Evolutionary conservation across 345 rosid genomes (phyloP).

Genomic region (Populus euphratica): DNA sequence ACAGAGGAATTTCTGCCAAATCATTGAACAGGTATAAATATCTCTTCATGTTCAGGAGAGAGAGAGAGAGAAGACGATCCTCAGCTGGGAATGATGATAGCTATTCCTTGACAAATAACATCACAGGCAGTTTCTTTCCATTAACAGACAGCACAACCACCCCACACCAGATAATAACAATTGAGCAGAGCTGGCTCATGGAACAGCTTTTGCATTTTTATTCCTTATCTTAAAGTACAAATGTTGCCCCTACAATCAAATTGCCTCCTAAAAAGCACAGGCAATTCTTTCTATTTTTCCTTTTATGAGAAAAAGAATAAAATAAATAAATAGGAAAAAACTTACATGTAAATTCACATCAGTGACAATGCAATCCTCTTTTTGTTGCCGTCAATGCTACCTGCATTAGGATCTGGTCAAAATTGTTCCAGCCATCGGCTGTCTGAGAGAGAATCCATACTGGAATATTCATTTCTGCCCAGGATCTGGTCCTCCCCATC

Average conservation of each 20-base stretch:
- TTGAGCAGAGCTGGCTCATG: neutral
- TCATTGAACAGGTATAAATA: neutral
- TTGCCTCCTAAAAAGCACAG: constrained; percentile 23
- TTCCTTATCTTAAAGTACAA: neutral
- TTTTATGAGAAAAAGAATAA: constrained; percentile 1
- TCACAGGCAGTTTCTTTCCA: neutral
- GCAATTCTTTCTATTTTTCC: neutral
- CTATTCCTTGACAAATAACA: neutral
- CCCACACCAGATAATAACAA: neutral
- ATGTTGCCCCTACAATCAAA: constrained; percentile 25
- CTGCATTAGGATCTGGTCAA: constrained; percentile 32
- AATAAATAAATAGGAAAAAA: constrained; percentile 1
- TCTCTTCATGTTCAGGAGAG: neutral
- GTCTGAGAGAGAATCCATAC: constrained; percentile 14
- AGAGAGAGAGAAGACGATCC: too few species aligned
- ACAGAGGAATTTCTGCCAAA: neutral
- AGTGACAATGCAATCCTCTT: constrained; percentile 19
- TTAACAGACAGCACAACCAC: neutral
- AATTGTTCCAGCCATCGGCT: constrained; percentile 36
- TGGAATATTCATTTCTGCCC: constrained; percentile 29
- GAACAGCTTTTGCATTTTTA: constrained; percentile 1
- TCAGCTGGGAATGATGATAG: neutral
- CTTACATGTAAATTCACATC: constrained; percentile 29
- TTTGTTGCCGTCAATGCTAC: constrained; percentile 18
- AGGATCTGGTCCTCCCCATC: constrained; percentile 25